Evolutionary conservation across 2,329 filamentous ascomycete genomes (phyloP).

Genomic region (Verruconis gallopava): DNA sequence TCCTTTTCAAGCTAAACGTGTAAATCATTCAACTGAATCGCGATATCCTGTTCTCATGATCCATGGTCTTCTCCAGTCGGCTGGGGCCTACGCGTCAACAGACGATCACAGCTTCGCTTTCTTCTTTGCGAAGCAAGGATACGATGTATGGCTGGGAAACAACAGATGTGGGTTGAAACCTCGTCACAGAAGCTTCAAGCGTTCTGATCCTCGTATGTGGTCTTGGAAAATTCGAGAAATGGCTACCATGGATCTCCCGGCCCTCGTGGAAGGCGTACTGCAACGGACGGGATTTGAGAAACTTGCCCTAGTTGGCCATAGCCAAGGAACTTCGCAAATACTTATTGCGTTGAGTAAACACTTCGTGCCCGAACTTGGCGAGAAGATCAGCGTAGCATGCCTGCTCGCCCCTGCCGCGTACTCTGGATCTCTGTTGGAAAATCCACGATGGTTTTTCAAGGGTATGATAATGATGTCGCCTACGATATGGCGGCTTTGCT

Average conservation of each 20-base stretch:
- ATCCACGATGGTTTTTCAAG: slow-evolving; percentile 1
- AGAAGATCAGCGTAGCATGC: background rate
- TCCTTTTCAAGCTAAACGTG: background rate
- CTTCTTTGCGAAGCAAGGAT: slow-evolving; percentile 3
- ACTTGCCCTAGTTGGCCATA: slow-evolving; percentile 1
- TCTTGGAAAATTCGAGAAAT: slow-evolving; percentile 5
- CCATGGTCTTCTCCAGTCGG: slow-evolving; percentile 7
- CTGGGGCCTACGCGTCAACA: slow-evolving; percentile 1
- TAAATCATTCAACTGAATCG: background rate
- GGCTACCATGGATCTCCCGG: slow-evolving; percentile 6
- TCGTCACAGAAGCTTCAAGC: background rate
- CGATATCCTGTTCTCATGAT: slow-evolving; percentile 2
- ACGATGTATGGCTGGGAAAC: slow-evolving; percentile 8
- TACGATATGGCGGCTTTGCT: background rate
- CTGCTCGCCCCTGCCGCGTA: slow-evolving; percentile 5
- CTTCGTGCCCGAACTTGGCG: slow-evolving; percentile 1
- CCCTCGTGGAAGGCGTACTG: background rate
- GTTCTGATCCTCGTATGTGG: slow-evolving; percentile 4
- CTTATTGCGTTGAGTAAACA: slow-evolving; percentile 2
- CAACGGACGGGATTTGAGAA: background rate
- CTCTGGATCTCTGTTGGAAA: background rate
- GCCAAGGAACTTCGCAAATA: background rate
- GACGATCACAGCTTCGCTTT: slow-evolving; percentile 5
- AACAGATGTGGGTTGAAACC: slow-evolving; percentile 5
- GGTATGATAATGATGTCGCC: background rate